Base-by-base conservation (phyloP, 768 basidiomycete genomes). In the Lactifluus subvellereus region DNA sequence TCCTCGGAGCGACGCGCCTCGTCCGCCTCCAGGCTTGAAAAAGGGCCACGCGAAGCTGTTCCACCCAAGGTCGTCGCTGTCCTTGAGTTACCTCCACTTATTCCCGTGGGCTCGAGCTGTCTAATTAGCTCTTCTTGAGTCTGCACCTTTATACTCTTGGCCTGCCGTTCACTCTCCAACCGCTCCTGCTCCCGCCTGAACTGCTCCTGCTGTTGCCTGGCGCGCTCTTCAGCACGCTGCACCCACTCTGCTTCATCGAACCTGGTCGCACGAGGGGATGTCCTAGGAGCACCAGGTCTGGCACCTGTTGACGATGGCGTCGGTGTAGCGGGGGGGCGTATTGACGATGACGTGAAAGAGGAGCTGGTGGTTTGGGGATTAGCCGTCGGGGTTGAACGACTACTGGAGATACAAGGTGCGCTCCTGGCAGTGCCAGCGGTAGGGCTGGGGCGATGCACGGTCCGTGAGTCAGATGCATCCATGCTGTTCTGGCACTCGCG, bases 41-140 rank as follows among this genome's bases (percentile, higher is more conserved):
- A 84, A 78, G 1, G 89, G 88, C 89, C 89, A 91, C 9, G 89
- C 88, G 69, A 91, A 85, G 68, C 81, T 78, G 37, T 78, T 76
- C 88, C 88, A 90, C 38, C 75, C 77, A 61, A 89, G 74, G 59
- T 77, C 75, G 47, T 72, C n/a, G n/a, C n/a, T n/a, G n/a, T n/a
- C n/a, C n/a, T n/a, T n/a, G n/a, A n/a, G n/a, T n/a, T n/a, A n/a
- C n/a, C n/a, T n/a, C n/a, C n/a, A n/a, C n/a, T n/a, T n/a, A n/a
- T n/a, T n/a, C n/a, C n/a, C n/a, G n/a, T n/a, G n/a, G n/a, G n/a
- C n/a, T n/a, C n/a, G n/a, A n/a, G n/a, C n/a, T n/a, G n/a, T n/a
- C n/a, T n/a, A n/a, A n/a, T n/a, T n/a, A n/a, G n/a, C n/a, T n/a
- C n/a, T n/a, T n/a, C n/a, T n/a, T n/a, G n/a, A n/a, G n/a, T n/a